phyloP scores from a whole-genome alignment of 441 rosid species.

The Theobroma grandiflorum region DNA sequence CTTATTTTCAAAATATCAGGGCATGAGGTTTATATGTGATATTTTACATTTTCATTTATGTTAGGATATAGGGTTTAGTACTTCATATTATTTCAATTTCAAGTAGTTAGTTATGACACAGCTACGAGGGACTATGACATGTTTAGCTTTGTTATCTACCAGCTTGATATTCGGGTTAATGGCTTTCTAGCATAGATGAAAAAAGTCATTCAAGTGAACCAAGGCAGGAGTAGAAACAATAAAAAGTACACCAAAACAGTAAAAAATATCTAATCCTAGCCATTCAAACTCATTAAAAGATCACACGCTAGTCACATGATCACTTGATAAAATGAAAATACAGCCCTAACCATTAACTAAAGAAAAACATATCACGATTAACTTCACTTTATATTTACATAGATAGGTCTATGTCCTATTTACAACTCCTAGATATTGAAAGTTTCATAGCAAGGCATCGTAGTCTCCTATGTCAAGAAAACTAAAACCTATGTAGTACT shows the following conservation, averaged over 20 bases:
- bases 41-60: neutral
- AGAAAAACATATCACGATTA: neutral
- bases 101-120: neutral
- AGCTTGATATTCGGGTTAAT: neutral
- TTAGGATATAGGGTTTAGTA: neutral
- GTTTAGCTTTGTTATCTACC: neutral
- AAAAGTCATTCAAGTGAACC: neutral
- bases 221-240: neutral
- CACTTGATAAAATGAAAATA: neutral
- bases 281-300: neutral
- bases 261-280: neutral
- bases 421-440: neutral
- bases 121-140: neutral
- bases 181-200: neutral
- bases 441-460: neutral
- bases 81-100: neutral
- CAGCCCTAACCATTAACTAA: neutral
- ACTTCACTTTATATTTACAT: no score
- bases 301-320: neutral
- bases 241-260: neutral
- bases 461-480: neutral
- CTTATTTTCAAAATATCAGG: neutral
- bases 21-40: neutral
- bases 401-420: neutral
- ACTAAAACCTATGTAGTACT: neutral